Percentiles rank a stretch among this genome's conserved stretches.
These are phyloP conservation scores for Sorghum bicolor DNA, from an alignment of 176 grass and related monocot genomes.

Conservation along the genomic window Sorghum_bicolor_NCBIv3 NC_012870.2:3656501-3657000, in stretches of 20 bases:
- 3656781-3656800: neutral
- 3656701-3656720: neutral
- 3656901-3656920: neutral
- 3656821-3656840: neutral
- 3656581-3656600: constrained; percentile 86
- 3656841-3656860: neutral
- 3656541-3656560: constrained; percentile 46
- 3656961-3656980: neutral
- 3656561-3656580: constrained; percentile 96
- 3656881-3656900: neutral
- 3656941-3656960: neutral
- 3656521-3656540: constrained; percentile 16
- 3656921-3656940: neutral
- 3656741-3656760: neutral
- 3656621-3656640: constrained; percentile 85
- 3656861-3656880: neutral
- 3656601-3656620: constrained; percentile 73
- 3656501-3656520: constrained; percentile 7
- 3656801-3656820: neutral
- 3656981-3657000: neutral
- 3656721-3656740: constrained; percentile 15
- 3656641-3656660: constrained; percentile 98
- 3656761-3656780: neutral
- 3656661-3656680: constrained; percentile 33
- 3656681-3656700: constrained; percentile 5